A percentile compares a stretch with the other conserved stretches of the same genome.
Evolutionary conservation across 179 eudicot species (phyloP).

Genomic region (Corrigiola litoralis): DNA sequence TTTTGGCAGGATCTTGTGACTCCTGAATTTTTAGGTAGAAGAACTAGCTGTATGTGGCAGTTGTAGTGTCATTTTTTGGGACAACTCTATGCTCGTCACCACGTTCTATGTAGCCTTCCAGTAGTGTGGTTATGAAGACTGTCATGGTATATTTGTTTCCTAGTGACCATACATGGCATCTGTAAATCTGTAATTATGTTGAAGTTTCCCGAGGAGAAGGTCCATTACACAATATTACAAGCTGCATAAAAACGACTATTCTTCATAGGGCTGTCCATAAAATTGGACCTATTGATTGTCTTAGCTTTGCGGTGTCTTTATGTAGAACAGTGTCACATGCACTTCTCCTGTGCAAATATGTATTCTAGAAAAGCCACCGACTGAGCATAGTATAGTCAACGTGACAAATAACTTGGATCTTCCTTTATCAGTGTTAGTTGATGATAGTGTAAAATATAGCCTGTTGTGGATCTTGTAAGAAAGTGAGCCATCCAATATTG

Average conservation of each 20-base stretch:
- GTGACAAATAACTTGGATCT: slow-evolving; percentile 6
- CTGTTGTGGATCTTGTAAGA: not conserved
- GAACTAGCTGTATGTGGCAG: not conserved
- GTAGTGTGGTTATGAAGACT: no score
- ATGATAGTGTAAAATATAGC: not conserved
- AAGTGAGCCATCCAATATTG: not conserved
- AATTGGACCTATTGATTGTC: not conserved
- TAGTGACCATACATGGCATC: no score
- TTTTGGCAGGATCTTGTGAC: not conserved
- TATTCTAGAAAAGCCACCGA: not conserved
- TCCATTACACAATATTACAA: not conserved
- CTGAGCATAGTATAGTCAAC: not conserved
- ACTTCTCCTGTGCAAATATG: not conserved
- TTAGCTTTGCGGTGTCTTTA: not conserved
- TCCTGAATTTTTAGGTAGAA: slow-evolving; percentile 1
- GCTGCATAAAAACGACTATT: not conserved
- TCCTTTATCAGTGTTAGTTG: not conserved
- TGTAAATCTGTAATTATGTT: no score
- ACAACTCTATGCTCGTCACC: slow-evolving; percentile 15
- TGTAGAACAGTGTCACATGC: slow-evolving; percentile 5
- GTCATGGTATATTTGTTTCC: no score
- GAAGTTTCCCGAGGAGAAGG: no score
- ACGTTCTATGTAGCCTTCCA: slow-evolving; percentile 15
- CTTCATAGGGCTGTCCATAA: slow-evolving; percentile 9
- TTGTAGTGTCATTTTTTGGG: slow-evolving; percentile 1